These are phyloP conservation scores for Nidularia pulvinata DNA, from an alignment of 768 basidiomycete species.

Conservation along the genomic window DNA sequence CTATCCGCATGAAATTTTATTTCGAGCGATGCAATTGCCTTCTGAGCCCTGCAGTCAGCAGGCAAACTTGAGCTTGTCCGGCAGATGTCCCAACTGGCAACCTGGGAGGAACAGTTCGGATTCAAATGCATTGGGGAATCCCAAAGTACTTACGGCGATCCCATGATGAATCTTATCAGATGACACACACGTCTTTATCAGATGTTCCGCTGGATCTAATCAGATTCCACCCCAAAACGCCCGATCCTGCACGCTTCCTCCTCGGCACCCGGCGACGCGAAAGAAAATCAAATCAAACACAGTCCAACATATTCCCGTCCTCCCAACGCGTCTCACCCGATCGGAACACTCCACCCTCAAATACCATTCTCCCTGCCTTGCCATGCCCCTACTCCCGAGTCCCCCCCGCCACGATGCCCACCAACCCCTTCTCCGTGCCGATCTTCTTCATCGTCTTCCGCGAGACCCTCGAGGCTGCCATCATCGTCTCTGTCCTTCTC, in stretches of 20 bases:
- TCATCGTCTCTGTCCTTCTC: slow-evolving; percentile 92
- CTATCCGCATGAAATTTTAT: too few relatives aligned
- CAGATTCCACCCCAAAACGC: slow-evolving; percentile 24
- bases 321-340: background rate
- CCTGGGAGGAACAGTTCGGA: background rate
- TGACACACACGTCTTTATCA: background rate
- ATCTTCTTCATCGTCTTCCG: slow-evolving; percentile 98
- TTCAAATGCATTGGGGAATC: background rate
- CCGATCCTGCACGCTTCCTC: background rate
- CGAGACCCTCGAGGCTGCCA: slow-evolving; percentile 90
- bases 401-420: slow-evolving; percentile 46
- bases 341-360: background rate
- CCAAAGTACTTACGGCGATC: background rate
- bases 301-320: too few relatives aligned
- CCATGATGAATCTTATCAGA: slow-evolving; percentile 7
- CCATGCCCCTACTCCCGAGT: slow-evolving; percentile 8
- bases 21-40: too few relatives aligned
- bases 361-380: slow-evolving; percentile 1
- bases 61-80: too few relatives aligned
- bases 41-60: too few relatives aligned
- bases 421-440: slow-evolving; percentile 82
- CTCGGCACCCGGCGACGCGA: too few relatives aligned
- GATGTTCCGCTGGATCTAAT: slow-evolving; percentile 19
- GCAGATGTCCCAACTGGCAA: too few relatives aligned
- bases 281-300: too few relatives aligned